Evolutionary conservation across 257 asterid species (phyloP).

Genomic region (Plantago major): DNA sequence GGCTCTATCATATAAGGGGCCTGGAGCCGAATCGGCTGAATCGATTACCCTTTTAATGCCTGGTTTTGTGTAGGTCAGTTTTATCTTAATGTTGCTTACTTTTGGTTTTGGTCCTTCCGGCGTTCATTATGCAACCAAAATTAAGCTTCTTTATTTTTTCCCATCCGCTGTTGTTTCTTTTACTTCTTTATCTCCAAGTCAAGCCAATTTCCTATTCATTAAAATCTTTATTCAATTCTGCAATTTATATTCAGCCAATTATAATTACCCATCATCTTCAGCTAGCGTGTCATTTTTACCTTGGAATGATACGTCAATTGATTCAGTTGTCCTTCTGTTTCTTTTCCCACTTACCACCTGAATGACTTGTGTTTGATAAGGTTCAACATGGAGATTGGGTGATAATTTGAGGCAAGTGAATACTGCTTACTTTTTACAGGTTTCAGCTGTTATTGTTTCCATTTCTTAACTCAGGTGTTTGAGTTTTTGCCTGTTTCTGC

Average conservation of each 20-base stretch:
- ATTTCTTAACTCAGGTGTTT: slow-evolving; percentile 18
- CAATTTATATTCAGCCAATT: slow-evolving; percentile 30
- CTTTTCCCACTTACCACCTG: slow-evolving; percentile 24
- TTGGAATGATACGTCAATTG: slow-evolving; percentile 20
- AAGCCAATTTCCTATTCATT: slow-evolving; percentile 26
- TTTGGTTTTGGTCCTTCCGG: slow-evolving; percentile 43
- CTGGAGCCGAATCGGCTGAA: slow-evolving; percentile 87
- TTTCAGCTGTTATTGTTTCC: slow-evolving; percentile 24
- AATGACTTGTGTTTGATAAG: slow-evolving; percentile 27
- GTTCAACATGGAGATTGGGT: slow-evolving; percentile 35
- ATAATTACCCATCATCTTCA: slow-evolving; percentile 20
- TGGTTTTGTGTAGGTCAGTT: slow-evolving; percentile 92
- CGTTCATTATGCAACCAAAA: slow-evolving; percentile 38
- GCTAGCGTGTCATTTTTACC: slow-evolving; percentile 30
- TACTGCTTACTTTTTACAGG: slow-evolving; percentile 34
- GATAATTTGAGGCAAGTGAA: slow-evolving; percentile 28
- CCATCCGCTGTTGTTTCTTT: slow-evolving; percentile 31
- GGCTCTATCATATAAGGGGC: slow-evolving; percentile 81
- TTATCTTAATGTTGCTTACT: slow-evolving; percentile 54
- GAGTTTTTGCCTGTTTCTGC: slow-evolving; percentile 17
- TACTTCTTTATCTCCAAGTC: slow-evolving; percentile 36
- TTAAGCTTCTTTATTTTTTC: slow-evolving; percentile 29
- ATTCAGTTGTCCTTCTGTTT: slow-evolving; percentile 20
- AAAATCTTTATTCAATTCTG: slow-evolving; percentile 6
- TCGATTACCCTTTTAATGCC: slow-evolving; percentile 77